Evolutionary conservation across 768 basidiomycete genomes (phyloP), one percentile per base, ranked within the genome.

Genomic region (Harrya chromipes): DNA sequence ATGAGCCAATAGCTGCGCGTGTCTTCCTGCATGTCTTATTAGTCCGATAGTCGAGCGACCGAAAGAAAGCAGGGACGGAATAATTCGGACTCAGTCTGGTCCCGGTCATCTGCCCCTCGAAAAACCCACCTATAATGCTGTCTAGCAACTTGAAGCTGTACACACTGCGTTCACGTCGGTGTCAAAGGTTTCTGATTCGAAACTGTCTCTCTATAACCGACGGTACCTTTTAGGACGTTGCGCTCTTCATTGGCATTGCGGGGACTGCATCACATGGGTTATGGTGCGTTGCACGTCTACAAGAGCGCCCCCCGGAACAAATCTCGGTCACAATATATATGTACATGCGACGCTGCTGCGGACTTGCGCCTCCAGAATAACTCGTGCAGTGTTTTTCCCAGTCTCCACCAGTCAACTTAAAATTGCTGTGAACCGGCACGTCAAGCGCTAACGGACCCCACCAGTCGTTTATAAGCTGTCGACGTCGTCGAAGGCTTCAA

Each of bases 1-100:
- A 90, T 78, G 20, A 93, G 77, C 87, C 90, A 93, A 55, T 64
- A 58, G 31, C 60, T 71, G 40, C 8, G 53, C 4, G 51, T 34
- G n/a, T 33, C 16, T 41, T 40, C 19, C 24, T 37, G 39, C 57
- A 61, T 58, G n/a, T 21, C 23, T 23, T 23, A n/a, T n/a, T n/a
- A n/a, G n/a, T n/a, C n/a, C n/a, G n/a, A n/a, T n/a, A 23, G 23
- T 23, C 23, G 23, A 23, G 23, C 6, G 26, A 6, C 3, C 29
- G 3, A 29, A 13, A 29, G 6, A 6, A 26, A 29, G 29, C 33
- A 16, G 14, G 29, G n/a, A 19, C 4, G 10, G 16, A 14, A 16
- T 16, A 2, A 45, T 55, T 44, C n/a, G 29, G 37, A 48, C 49
- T 38, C 43, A 31, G 31, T 12, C 31, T 31, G 26, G 26, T 27